Evolutionary conservation across 805 yeast species (phyloP).

Genomic region (Saturnispora kantuleensis): DNA sequence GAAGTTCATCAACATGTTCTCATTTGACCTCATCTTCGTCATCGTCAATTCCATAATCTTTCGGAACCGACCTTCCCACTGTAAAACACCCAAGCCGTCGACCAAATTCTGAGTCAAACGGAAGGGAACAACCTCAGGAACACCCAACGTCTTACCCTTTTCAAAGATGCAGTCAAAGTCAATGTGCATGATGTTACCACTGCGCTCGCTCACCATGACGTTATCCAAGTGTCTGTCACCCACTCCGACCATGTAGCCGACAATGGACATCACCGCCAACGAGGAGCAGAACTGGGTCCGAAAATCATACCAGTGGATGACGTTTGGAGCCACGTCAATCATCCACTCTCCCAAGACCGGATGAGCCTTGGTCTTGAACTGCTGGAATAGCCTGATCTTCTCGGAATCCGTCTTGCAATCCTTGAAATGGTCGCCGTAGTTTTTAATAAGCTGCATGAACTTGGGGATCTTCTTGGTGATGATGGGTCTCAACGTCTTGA

Average conservation of each 20-base stretch:
- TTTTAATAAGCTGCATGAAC: constrained; percentile 14
- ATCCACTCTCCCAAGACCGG: constrained; percentile 86
- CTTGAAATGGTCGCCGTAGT: constrained; percentile 20
- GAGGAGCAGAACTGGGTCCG: constrained; percentile 68
- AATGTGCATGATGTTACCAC: constrained; percentile 82
- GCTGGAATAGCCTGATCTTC: constrained; percentile 29
- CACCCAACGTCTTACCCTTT: constrained; percentile 58
- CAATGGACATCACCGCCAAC: constrained; percentile 94
- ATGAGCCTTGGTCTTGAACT: constrained; percentile 31
- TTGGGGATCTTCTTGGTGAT: constrained; percentile 22
- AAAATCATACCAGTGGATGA: constrained; percentile 76
- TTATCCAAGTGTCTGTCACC: constrained; percentile 98
- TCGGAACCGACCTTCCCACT: constrained; percentile 85
- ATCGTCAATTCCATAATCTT: constrained; percentile 79
- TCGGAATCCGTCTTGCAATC: constrained; percentile 10
- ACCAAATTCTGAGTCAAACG: constrained; percentile 80
- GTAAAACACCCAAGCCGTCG: constrained; percentile 78
- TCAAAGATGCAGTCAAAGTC: constrained; percentile 96
- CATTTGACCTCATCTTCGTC: constrained; percentile 61
- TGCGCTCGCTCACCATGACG: constrained; percentile 57
- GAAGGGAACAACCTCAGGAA: constrained; percentile 94
- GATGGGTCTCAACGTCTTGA: constrained; percentile 60
- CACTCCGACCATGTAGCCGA: constrained; percentile 85
- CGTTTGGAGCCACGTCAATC: constrained; percentile 80
- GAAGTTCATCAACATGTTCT: constrained; percentile 77